Conservation (phyloP, 768 basidiomycete species). For the Rhodosporidiobolus sp. region DNA sequence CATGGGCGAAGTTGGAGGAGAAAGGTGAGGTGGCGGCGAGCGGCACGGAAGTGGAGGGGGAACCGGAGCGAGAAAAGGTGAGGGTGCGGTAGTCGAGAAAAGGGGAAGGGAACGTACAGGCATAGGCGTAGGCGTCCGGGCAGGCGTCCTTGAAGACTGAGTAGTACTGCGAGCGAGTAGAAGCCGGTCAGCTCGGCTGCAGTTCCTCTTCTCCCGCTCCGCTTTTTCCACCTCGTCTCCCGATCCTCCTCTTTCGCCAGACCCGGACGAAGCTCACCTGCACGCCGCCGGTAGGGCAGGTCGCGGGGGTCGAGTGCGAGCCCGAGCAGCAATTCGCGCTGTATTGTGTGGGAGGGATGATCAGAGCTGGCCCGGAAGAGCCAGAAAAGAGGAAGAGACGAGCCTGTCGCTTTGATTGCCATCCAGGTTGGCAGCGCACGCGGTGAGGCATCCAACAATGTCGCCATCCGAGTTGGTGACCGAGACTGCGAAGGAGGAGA, state of each 20-base stretch:
- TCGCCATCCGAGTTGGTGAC: constrained; percentile 28
- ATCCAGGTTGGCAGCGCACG: constrained; percentile 39
- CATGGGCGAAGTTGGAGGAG: no score
- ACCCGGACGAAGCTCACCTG: no score
- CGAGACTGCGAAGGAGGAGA: constrained; percentile 2
- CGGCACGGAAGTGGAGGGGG: no score
- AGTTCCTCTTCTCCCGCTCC: no score
- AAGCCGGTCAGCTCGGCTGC: no score
- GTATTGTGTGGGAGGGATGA: no score
- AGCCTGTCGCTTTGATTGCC: no score
- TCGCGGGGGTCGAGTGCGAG: constrained; percentile 33
- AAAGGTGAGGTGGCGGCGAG: no score
- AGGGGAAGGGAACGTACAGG: constrained; percentile 44
- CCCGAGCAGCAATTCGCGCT: constrained; percentile 42
- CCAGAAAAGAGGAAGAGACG: no score
- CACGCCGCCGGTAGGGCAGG: constrained; percentile 29
- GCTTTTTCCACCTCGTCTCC: background rate
- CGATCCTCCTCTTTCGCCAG: no score
- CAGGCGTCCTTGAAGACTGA: constrained; percentile 33
- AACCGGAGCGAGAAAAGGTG: background rate
- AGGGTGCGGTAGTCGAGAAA: no score
- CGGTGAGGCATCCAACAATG: constrained; percentile 42
- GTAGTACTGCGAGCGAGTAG: constrained; percentile 26
- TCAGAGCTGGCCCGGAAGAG: no score
- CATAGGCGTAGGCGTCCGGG: constrained; percentile 55